Percentiles rank a stretch among this genome's conserved stretches.
These are phyloP conservation scores for Penicillium diatomitis DNA, from an alignment of 495 filamentous ascomycete genomes.

Conservation along the genomic window DNA sequence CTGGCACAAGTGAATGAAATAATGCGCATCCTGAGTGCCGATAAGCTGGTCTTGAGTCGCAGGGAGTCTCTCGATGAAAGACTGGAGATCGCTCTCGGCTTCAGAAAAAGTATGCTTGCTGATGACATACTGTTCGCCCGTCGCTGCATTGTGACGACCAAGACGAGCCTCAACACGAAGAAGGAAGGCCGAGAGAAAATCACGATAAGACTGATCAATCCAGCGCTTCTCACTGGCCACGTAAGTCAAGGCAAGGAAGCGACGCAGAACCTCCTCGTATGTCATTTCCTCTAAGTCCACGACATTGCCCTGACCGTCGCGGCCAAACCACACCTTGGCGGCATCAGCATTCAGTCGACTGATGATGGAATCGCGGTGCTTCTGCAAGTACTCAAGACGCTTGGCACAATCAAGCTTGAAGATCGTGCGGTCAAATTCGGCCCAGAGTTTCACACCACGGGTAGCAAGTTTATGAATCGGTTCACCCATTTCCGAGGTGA, in stretches of 20 bases:
- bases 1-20: constrained; percentile 86
- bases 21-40: constrained; percentile 92
- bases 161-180: not conserved
- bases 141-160: not conserved
- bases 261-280: constrained; percentile 80
- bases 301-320: constrained; percentile 59
- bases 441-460: constrained; percentile 88
- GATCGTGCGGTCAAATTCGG: constrained; percentile 95
- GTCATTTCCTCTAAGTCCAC: constrained; percentile 99
- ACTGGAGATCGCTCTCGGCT: constrained; percentile 39
- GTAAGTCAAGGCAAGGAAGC: constrained; percentile 96
- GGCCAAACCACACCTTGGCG: constrained; percentile 97
- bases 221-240: constrained; percentile 76
- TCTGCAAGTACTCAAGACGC: constrained; percentile 69
- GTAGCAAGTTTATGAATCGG: constrained; percentile 98
- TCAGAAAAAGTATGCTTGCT: not conserved
- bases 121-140: not conserved
- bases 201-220: constrained; percentile 79
- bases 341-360: constrained; percentile 95
- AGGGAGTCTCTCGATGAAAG: constrained; percentile 70
- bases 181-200: constrained; percentile 2
- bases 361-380: constrained; percentile 89
- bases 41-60: constrained; percentile 57
- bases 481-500: constrained; percentile 96
- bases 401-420: constrained; percentile 94